Evolutionary conservation across 2,329 filamentous ascomycete genomes (phyloP), one percentile per base, ranked within the genome.

Genomic region (Xylaria sp.): DNA sequence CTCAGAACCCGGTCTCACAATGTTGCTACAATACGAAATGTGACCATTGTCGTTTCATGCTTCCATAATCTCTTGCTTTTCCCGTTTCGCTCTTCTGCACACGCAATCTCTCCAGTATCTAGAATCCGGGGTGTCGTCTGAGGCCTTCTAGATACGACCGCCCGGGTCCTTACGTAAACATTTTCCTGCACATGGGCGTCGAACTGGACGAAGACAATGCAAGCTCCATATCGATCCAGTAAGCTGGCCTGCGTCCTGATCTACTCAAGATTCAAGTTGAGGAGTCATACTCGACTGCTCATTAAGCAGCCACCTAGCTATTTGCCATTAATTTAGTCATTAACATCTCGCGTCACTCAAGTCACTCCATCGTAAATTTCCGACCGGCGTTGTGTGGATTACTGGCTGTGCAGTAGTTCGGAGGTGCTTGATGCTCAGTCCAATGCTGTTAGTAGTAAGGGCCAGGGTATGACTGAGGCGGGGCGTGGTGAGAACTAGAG

Each of bases 391-490:
- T 4, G n/a, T 11, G 42, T 13, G 6, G 16, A 9, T 49, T 37
- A 9, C 18, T 30, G 35, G 10, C 18, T 11, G 16, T 13, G 34
- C 34, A 9, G 18, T 23, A 13, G 18, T 37, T 30, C 47, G 23
- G 23, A 4, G 51, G 5, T 30, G 46, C 19, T 35, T 35, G 8
- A 16, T 16, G 23, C 35, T 55, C 18, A 8, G 18, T 37, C 10
- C 13, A 18, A 13, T 49, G 11, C 19, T 39, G 19, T 19, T 64
- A 60, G 44, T 64, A 64, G 47, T 59, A 63, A 4, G 55, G 52
- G 2, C 64, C 63, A 49, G 57, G 57, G 39, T 66, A 66, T 16
- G 59, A 44, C 30, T 64, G 62, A 11, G 62, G 57, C 44, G 60
- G 60, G 11, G 55, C 19, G 10, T 51, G 19, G 4, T 63, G 60